These are phyloP conservation scores for Keithomyces neogunnii DNA, from an alignment of 2,329 filamentous ascomycete species.

Conservation along the genomic window DNA sequence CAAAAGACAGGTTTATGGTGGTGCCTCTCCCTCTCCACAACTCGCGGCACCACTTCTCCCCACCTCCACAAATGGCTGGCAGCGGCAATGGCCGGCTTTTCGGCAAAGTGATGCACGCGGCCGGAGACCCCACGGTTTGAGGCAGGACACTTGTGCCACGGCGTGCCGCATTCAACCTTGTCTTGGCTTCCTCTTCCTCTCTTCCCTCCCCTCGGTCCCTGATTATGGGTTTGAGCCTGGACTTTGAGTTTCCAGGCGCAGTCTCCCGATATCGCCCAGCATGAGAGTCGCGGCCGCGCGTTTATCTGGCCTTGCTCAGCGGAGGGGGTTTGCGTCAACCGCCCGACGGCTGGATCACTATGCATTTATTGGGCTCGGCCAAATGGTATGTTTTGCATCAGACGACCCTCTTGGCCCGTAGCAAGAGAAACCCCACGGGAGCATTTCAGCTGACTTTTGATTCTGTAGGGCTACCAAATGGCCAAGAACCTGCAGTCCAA, in stretches of 20 bases:
- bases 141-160: slow-evolving; percentile 7
- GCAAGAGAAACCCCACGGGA: too few relatives aligned
- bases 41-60: neutral
- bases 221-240: neutral
- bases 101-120: slow-evolving; percentile 6
- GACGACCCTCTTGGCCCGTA: neutral
- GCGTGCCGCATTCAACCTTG: slow-evolving; percentile 5
- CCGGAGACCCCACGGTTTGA: slow-evolving; percentile 16
- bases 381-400: slow-evolving; percentile 41
- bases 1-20: too few relatives aligned
- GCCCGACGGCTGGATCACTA: slow-evolving; percentile 40
- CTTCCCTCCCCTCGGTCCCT: neutral
- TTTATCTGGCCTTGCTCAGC: slow-evolving; percentile 24
- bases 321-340: slow-evolving; percentile 43
- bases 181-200: neutral
- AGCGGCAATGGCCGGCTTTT: slow-evolving; percentile 29
- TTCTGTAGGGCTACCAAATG: slow-evolving; percentile 50
- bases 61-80: slow-evolving; percentile 15
- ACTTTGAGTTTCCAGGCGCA: neutral
- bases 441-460: neutral
- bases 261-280: neutral
- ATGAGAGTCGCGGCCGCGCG: slow-evolving; percentile 15
- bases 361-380: slow-evolving; percentile 52
- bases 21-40: too few relatives aligned
- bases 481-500: slow-evolving; percentile 53